phyloP scores from a whole-genome alignment of 164 flowering plant genomes.

The Taxillus chinensis region DNA sequence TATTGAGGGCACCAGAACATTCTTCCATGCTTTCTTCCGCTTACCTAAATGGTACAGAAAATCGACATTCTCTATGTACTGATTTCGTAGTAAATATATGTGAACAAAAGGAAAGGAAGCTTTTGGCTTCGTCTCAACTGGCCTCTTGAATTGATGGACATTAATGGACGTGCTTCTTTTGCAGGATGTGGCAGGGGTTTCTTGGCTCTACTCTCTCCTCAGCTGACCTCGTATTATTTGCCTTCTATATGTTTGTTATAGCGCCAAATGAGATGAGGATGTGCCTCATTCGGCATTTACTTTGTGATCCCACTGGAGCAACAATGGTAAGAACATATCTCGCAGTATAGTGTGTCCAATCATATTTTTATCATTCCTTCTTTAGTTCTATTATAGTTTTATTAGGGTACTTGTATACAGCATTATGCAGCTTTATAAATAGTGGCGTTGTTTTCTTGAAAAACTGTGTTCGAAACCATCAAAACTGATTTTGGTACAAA shows the following conservation, averaged over 20 bases:
- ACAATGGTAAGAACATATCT: slow-evolving; percentile 79
- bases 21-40: slow-evolving; percentile 83
- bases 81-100: no score
- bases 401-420: no score
- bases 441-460: no score
- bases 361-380: neutral
- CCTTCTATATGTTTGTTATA: slow-evolving; percentile 84
- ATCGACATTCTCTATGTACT: neutral
- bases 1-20: slow-evolving; percentile 73
- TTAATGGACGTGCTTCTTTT: neutral
- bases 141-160: neutral
- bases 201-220: slow-evolving; percentile 89
- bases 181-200: slow-evolving; percentile 98
- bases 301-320: slow-evolving; percentile 90
- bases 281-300: slow-evolving; percentile 67
- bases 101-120: no score
- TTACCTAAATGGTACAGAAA: slow-evolving; percentile 65
- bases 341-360: slow-evolving; percentile 22
- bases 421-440: no score
- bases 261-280: slow-evolving; percentile 81
- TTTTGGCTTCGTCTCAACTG: no score
- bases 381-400: no score
- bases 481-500: no score
- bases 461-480: no score
- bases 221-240: slow-evolving; percentile 62